phyloP scores from a whole-genome alignment of 164 flowering plant species.

The Vitis rupestris region DNA sequence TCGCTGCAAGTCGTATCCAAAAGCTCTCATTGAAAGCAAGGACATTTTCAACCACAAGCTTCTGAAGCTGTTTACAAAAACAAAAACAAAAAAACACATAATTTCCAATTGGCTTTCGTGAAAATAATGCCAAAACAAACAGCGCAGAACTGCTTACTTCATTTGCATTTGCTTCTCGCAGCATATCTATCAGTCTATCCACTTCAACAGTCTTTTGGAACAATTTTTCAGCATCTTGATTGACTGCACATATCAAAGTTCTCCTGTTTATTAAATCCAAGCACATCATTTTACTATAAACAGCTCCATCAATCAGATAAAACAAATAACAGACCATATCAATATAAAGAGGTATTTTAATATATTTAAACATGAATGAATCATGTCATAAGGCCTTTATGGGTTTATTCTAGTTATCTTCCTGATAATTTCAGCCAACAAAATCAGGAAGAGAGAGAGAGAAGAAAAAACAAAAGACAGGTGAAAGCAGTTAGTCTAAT shows the following conservation, averaged over 20 bases:
- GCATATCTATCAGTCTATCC: constrained; percentile 74
- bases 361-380: too few species aligned
- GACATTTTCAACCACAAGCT: constrained; percentile 82
- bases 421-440: too few species aligned
- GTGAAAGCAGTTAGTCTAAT: too few species aligned
- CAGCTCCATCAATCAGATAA: constrained; percentile 4
- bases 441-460: too few species aligned
- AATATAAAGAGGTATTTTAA: too few species aligned
- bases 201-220: constrained; percentile 83
- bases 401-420: too few species aligned
- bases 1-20: constrained; percentile 92
- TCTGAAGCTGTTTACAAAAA: constrained; percentile 63
- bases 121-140: background rate
- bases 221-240: constrained; percentile 70
- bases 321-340: too few species aligned
- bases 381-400: too few species aligned
- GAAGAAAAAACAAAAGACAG: too few species aligned
- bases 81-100: background rate
- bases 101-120: background rate
- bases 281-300: constrained; percentile 27
- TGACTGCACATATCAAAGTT: constrained; percentile 86
- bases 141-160: constrained; percentile 49
- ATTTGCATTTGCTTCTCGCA: constrained; percentile 66
- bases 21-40: constrained; percentile 87
- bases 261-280: constrained; percentile 83